Conservation (phyloP, 2,329 filamentous ascomycete genomes). For the Exophiala lecanii-corni region DNA sequence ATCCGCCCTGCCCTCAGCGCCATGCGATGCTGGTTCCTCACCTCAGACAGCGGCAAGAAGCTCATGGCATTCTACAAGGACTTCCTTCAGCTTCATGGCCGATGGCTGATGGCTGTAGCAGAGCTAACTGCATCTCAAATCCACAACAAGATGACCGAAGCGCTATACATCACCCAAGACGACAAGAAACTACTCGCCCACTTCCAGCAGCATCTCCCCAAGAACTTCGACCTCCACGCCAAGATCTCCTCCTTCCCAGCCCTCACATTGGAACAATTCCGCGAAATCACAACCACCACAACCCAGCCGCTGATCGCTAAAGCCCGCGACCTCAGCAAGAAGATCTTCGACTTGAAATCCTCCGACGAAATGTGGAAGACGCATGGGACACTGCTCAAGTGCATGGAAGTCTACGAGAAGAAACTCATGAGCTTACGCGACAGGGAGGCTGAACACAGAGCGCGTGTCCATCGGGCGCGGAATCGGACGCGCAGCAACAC, state of each 20-base stretch:
- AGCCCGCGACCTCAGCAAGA: neutral
- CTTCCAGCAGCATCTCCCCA: constrained; percentile 12
- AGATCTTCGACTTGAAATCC: constrained; percentile 12
- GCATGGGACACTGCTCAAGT: constrained; percentile 13
- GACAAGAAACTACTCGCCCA: constrained; percentile 11
- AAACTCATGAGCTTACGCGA: constrained; percentile 10
- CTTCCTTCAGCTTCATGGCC: constrained; percentile 14
- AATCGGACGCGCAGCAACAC: constrained; percentile 4
- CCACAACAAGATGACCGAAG: constrained; percentile 12
- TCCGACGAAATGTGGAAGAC: constrained; percentile 8
- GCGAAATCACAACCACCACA: constrained; percentile 1
- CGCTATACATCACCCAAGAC: constrained; percentile 11
- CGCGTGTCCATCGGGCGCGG: neutral
- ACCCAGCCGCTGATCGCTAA: constrained; percentile 6
- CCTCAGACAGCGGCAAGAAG: constrained; percentile 9
- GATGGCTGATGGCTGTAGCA: constrained; percentile 11
- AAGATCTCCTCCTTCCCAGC: neutral
- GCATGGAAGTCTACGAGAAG: constrained; percentile 13
- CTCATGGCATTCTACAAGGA: constrained; percentile 15
- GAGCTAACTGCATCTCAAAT: constrained; percentile 13
- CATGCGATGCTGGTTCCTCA: constrained; percentile 12
- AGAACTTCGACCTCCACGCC: neutral
- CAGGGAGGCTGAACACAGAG: constrained; percentile 2
- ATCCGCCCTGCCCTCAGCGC: constrained; percentile 12
- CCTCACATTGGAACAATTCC: neutral